phyloP scores from a whole-genome alignment of 2,329 filamentous ascomycete species.

The Claviceps fusiformis region DNA sequence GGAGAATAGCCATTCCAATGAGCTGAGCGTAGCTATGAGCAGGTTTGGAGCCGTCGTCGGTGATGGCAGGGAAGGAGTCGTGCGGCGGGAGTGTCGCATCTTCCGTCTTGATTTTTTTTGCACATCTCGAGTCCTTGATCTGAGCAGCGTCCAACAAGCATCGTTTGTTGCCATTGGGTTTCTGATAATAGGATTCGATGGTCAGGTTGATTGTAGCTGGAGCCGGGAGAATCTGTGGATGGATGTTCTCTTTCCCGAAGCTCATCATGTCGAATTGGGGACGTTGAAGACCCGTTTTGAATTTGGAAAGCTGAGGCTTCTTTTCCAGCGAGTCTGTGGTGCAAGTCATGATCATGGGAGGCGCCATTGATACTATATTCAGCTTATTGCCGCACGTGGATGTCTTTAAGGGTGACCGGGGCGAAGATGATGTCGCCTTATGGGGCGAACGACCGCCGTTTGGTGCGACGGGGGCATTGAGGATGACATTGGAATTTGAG shows the following conservation, averaged over 20 bases:
- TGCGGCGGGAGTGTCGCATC: constrained; percentile 48
- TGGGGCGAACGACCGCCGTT: constrained; percentile 51
- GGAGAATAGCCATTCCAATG: constrained; percentile 92
- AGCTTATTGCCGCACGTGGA: constrained; percentile 42
- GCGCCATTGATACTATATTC: constrained; percentile 53
- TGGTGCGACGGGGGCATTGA: constrained; percentile 47
- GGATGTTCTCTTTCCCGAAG: constrained; percentile 44
- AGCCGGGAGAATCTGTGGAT: constrained; percentile 36
- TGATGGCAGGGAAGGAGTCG: constrained; percentile 65
- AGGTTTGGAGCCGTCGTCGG: constrained; percentile 82
- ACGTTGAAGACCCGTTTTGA: constrained; percentile 43
- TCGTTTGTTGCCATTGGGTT: constrained; percentile 39
- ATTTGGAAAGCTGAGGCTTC: constrained; percentile 46
- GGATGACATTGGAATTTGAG: constrained; percentile 47
- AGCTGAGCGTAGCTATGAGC: constrained; percentile 86
- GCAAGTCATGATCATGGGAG: constrained; percentile 40
- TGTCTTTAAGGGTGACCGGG: constrained; percentile 43
- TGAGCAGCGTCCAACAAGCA: constrained; percentile 59
- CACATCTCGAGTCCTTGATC: constrained; percentile 51
- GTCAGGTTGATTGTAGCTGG: constrained; percentile 34
- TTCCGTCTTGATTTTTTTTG: constrained; percentile 56
- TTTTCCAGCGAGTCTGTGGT: constrained; percentile 57
- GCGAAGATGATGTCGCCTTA: constrained; percentile 52
- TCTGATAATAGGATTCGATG: constrained; percentile 39
- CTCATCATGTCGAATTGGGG: constrained; percentile 29